phyloP scores from a whole-genome alignment of 345 rosid genomes.

The Eucalyptus globulus region DNA sequence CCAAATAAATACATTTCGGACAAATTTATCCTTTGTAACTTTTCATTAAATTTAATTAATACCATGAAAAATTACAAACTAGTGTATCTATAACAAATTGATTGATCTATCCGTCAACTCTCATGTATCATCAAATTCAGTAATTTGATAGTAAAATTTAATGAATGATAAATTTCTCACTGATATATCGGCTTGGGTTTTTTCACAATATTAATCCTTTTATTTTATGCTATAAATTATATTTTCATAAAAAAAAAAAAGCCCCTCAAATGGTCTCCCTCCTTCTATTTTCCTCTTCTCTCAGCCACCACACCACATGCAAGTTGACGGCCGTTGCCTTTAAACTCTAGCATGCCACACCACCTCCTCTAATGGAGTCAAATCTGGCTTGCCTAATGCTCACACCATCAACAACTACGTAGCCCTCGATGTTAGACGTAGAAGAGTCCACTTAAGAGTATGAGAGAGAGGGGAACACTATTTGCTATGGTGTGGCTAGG shows the following conservation, averaged over 20 bases:
- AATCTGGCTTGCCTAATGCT: accelerated
- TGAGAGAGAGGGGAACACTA: not conserved
- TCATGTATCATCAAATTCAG: accelerated
- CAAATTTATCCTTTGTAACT: accelerated
- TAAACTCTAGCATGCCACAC: not conserved
- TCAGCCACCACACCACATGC: accelerated
- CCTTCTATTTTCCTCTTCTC: not conserved
- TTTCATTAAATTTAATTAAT: accelerated
- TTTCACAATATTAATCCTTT: accelerated
- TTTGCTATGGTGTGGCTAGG: accelerated
- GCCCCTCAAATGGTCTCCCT: not conserved
- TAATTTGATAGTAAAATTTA: no score
- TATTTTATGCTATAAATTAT: not conserved
- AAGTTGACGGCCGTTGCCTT: accelerated
- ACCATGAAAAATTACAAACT: accelerated
- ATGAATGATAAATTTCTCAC: accelerated
- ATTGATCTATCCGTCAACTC: accelerated
- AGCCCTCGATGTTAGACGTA: not conserved
- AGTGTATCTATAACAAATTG: accelerated
- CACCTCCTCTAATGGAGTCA: not conserved
- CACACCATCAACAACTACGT: not conserved
- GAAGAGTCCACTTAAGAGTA: not conserved
- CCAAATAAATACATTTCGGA: accelerated
- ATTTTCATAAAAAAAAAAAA: not conserved
- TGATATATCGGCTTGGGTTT: accelerated